phyloP scores from a whole-genome alignment of 1,284 basidiomycete genomes.

The Heimioporus punctisporus region DNA sequence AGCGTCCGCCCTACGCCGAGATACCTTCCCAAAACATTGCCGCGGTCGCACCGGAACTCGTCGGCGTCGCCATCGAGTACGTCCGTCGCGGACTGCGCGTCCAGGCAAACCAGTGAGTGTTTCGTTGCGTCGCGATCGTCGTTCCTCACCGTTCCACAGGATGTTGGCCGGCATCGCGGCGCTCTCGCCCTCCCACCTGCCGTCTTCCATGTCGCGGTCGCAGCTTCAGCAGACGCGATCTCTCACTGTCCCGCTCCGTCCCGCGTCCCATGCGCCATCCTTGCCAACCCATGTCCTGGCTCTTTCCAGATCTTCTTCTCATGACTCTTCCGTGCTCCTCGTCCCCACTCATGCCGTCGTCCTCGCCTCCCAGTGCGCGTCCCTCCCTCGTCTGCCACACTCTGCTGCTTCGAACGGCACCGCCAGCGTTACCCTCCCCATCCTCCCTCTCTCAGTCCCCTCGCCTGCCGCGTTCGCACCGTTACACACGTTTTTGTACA shows the following conservation, averaged over 20 bases:
- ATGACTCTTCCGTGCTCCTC: constrained; percentile 39
- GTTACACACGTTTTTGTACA: constrained; percentile 67
- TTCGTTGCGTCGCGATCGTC: not conserved
- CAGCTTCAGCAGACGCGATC: constrained; percentile 46
- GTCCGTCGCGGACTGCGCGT: constrained; percentile 53
- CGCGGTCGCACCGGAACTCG: constrained; percentile 57
- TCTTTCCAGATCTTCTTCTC: constrained; percentile 43
- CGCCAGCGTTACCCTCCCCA: constrained; percentile 49
- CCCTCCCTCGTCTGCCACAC: constrained; percentile 53
- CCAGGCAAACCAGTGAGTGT: constrained; percentile 53
- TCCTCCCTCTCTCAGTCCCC: constrained; percentile 68
- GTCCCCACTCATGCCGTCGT: constrained; percentile 60
- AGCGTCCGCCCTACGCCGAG: constrained; percentile 54
- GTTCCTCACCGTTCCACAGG: constrained; percentile 31
- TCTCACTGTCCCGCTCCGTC: constrained; percentile 46
- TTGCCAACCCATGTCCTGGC: constrained; percentile 66
- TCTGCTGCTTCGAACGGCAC: constrained; percentile 31
- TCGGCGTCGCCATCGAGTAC: constrained; percentile 59
- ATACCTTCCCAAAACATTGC: constrained; percentile 52
- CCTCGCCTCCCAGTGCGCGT: constrained; percentile 60
- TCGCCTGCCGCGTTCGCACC: constrained; percentile 67
- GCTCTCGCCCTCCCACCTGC: constrained; percentile 50
- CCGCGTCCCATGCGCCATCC: constrained; percentile 30
- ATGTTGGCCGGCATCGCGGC: constrained; percentile 53
- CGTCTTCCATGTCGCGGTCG: constrained; percentile 45